phyloP scores from a whole-genome alignment of 257 asterid species.

The Solanum ossicruentum region DNA sequence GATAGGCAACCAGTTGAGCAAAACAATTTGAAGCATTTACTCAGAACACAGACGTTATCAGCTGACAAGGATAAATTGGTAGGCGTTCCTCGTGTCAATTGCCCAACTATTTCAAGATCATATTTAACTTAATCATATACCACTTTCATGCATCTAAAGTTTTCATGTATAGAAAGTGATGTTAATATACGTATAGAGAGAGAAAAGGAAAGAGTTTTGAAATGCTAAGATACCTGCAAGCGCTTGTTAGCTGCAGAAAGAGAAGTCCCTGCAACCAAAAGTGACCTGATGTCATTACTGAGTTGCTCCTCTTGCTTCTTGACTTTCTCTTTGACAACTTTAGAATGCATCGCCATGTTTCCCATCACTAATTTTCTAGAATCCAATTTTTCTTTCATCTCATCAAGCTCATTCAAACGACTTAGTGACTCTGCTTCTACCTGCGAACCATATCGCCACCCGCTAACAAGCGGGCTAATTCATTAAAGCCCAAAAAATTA shows the following conservation, averaged over 20 bases:
- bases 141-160: background rate
- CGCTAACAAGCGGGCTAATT: constrained; percentile 11
- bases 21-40: background rate
- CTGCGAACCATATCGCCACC: constrained; percentile 27
- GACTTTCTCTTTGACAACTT: constrained; percentile 67
- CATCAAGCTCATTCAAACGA: constrained; percentile 67
- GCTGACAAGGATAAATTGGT: background rate
- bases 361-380: constrained; percentile 88
- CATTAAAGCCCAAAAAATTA: background rate
- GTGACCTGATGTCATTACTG: constrained; percentile 58
- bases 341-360: constrained; percentile 81
- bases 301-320: constrained; percentile 89
- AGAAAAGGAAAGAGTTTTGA: background rate
- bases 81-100: background rate
- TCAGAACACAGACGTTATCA: background rate
- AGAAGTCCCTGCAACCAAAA: constrained; percentile 72
- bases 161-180: background rate
- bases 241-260: constrained; percentile 74
- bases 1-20: background rate
- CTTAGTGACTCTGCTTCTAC: constrained; percentile 63
- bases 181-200: too few species aligned
- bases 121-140: background rate
- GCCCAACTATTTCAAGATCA: background rate
- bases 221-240: constrained; percentile 44
- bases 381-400: constrained; percentile 67